Evolutionary conservation across 495 filamentous ascomycete genomes (phyloP).

Genomic region (Pyrenula aspistea): DNA sequence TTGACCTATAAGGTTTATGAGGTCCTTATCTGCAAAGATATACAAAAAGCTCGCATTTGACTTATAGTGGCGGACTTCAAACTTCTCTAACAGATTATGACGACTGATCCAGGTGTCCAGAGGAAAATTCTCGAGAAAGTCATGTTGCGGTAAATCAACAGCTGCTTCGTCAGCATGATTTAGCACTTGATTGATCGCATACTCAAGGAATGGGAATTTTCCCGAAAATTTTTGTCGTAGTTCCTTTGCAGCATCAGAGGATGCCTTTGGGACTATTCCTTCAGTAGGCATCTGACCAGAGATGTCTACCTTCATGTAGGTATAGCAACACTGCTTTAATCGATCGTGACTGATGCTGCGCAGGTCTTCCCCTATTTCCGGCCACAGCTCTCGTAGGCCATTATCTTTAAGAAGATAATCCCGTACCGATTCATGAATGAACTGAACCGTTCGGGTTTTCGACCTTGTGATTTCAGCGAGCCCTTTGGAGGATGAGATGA

Average conservation of each 20-base stretch:
- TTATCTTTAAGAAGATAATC: constrained; percentile 29
- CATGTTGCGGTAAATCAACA: constrained; percentile 17
- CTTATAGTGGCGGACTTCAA: constrained; percentile 17
- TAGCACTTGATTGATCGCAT: constrained; percentile 28
- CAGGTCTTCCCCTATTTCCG: constrained; percentile 12
- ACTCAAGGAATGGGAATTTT: constrained; percentile 31
- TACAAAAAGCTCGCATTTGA: constrained; percentile 26
- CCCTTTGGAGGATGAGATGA: constrained; percentile 28
- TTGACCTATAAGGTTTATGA: constrained; percentile 23
- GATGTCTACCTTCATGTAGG: constrained; percentile 16
- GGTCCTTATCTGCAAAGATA: constrained; percentile 30
- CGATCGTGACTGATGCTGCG: constrained; percentile 19
- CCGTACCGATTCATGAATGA: constrained; percentile 37
- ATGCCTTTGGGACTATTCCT: constrained; percentile 11
- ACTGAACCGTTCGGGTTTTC: constrained; percentile 20
- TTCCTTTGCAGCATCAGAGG: constrained; percentile 7
- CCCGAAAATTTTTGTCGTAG: constrained; percentile 10
- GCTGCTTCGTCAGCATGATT: constrained; percentile 29
- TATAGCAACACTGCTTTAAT: constrained; percentile 22
- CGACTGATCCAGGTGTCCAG: constrained; percentile 21
- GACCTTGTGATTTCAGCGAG: constrained; percentile 15
- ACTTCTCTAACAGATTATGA: constrained; percentile 25
- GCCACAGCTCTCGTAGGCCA: constrained; percentile 23
- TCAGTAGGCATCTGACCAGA: constrained; percentile 1
- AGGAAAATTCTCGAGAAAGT: constrained; percentile 23